Conservation (phyloP, 768 basidiomycete genomes). For the Leccinum subtestaceum region DNA sequence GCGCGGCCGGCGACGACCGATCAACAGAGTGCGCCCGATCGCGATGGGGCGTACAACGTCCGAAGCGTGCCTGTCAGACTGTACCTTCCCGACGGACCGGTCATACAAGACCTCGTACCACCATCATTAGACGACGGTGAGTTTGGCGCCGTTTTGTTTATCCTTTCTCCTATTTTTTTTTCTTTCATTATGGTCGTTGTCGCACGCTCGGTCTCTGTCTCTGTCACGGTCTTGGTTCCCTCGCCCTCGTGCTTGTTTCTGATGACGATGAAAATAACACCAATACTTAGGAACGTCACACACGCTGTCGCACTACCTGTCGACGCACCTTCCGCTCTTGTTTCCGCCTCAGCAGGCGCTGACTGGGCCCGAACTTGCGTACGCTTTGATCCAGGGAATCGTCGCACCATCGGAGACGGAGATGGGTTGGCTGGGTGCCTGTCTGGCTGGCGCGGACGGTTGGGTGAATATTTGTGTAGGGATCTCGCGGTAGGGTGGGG, state of each 20-base stretch:
- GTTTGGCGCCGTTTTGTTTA: conserved; percentile 16
- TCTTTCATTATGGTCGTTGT: not conserved
- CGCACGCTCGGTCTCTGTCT: not conserved
- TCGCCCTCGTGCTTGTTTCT: not conserved
- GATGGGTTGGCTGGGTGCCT: conserved; percentile 91
- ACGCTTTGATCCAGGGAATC: conserved; percentile 83
- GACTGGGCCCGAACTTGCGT: conserved; percentile 55
- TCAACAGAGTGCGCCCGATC: conserved; percentile 49
- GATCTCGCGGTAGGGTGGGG: conserved; percentile 28
- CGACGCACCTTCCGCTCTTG: conserved; percentile 73
- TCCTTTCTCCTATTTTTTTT: not conserved
- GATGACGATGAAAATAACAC: not conserved
- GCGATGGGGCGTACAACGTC: conserved; percentile 84
- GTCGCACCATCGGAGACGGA: conserved; percentile 80
- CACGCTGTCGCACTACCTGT: conserved; percentile 68
- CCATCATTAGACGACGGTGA: conserved; percentile 76
- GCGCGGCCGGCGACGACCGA: conserved; percentile 65
- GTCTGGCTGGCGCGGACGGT: conserved; percentile 90
- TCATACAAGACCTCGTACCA: conserved; percentile 85
- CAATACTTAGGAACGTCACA: conserved; percentile 60
- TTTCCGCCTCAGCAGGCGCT: conserved; percentile 54
- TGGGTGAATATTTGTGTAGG: conserved; percentile 92
- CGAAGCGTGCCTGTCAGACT: conserved; percentile 87
- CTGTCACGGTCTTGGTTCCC: not conserved
- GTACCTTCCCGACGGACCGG: conserved; percentile 87